Evolutionary conservation across 495 filamentous ascomycete genomes (phyloP), one percentile per base, ranked within the genome.

Genomic region (Trichocladium uniseriatum): DNA sequence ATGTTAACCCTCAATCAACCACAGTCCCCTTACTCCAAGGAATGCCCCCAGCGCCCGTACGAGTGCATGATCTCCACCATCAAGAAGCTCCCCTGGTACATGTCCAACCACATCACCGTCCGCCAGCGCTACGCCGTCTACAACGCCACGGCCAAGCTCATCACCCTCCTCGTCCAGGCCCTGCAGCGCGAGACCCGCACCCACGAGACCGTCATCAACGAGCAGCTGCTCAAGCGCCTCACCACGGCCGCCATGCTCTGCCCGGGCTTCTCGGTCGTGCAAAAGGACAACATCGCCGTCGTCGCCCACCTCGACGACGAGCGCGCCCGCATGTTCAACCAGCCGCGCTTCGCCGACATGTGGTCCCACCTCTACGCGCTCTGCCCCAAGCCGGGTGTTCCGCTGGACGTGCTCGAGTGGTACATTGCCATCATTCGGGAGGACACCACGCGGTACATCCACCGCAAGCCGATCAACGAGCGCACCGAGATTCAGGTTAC

Each of bases 51-150:
- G 65, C 81, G 86, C 1, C 76, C 80, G 9, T 90, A 79, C 53
- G 87, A 92, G 68, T 82, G 75, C 34, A 73, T 86, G 59, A 84
- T 88, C 53, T 85, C 79, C 53, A 86, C 81, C 0, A 67, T 92
- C 43, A 76, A 77, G 57, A 92, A 90, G 71, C 71, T 83, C 54
- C 87, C 87, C 0, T 92, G 86, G 87, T 75, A 76, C 32, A 71
- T 73, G 24, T 65, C 76, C 1, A 64, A 79, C 22, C 41, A 74
- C 50, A 83, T 88, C 67, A 86, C 79, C 0, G 63, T 89, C 27
- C 67, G 69, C 29, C 75, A 85, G 50, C 80, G 86, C 13, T 70
- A 80, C 31, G 54, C 67, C 3, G 51, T 89, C 15, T 83, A 79
- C 63, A 56, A 73, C 0, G 54, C 78, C 11, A 66, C 74, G 24